phyloP scores from a whole-genome alignment of 192 early-diverging fungal species.

The Blastocladiella britannica region DNA sequence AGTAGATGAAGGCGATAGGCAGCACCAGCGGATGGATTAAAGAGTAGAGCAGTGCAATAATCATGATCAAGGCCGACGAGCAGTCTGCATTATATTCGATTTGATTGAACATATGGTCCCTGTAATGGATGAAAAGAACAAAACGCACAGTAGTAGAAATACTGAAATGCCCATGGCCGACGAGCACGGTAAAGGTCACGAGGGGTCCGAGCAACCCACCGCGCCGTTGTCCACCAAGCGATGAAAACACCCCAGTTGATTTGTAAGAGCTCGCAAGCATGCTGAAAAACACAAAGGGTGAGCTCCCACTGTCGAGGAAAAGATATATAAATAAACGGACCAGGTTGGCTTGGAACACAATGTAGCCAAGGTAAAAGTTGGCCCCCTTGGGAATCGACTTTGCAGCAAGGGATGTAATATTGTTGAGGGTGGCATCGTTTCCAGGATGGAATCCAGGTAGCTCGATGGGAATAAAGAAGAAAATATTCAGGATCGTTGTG shows the following conservation, averaged over 20 bases:
- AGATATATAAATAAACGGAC: no score
- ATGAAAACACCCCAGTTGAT: no score
- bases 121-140: no score
- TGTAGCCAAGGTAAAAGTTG: not conserved
- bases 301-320: no score
- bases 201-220: not conserved
- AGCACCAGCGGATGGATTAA: slow-evolving; percentile 36
- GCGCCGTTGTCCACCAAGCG: no score
- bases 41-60: slow-evolving; percentile 36
- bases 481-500: not conserved
- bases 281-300: no score
- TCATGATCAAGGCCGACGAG: slow-evolving; percentile 17
- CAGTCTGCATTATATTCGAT: not conserved
- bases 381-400: not conserved
- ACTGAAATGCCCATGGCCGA: no score
- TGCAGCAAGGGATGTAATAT: not conserved
- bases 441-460: not conserved
- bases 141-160: no score
- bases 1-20: slow-evolving; percentile 27
- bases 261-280: no score
- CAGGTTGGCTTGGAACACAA: not conserved
- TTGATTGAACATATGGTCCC: not conserved
- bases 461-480: not conserved
- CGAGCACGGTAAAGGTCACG: no score
- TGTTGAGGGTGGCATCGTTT: not conserved